Evolutionary conservation across 768 basidiomycete species (phyloP).

Genomic region (Russula earlei): DNA sequence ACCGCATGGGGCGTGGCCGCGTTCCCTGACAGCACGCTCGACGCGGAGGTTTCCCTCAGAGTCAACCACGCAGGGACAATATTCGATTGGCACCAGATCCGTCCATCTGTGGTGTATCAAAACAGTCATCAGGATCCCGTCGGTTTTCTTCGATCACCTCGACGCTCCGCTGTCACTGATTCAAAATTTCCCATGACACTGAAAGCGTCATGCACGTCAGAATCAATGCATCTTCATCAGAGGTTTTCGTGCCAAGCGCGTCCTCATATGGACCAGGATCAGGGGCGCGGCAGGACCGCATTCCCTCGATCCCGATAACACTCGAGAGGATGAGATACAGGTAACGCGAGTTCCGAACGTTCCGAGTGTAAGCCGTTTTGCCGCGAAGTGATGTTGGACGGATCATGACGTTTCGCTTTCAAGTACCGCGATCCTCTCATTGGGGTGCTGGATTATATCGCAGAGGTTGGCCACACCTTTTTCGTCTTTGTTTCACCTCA

Average conservation of each 20-base stretch:
- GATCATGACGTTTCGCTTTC: background rate
- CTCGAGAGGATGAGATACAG: background rate
- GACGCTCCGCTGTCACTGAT: background rate
- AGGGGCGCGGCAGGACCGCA: background rate
- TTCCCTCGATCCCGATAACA: background rate
- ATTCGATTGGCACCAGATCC: background rate
- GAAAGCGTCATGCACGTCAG: background rate
- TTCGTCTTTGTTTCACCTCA: background rate
- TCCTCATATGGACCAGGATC: background rate
- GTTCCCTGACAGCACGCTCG: background rate
- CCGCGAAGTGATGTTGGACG: background rate
- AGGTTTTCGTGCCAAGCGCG: conserved; percentile 7
- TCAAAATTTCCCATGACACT: background rate
- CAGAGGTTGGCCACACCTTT: background rate
- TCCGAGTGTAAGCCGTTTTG: background rate
- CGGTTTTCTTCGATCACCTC: background rate
- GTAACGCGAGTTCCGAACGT: background rate
- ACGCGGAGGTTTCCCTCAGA: background rate
- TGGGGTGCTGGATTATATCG: conserved; percentile 10
- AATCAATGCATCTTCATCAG: conserved; percentile 11
- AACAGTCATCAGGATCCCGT: background rate
- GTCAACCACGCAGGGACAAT: background rate
- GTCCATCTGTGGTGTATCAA: background rate
- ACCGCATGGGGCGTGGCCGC: conserved; percentile 1
- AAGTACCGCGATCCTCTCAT: conserved; percentile 10